These are phyloP conservation scores for Apophysomyces elegans DNA, from an alignment of 371 early-diverging fungal genomes.

Conservation along the genomic window DNA sequence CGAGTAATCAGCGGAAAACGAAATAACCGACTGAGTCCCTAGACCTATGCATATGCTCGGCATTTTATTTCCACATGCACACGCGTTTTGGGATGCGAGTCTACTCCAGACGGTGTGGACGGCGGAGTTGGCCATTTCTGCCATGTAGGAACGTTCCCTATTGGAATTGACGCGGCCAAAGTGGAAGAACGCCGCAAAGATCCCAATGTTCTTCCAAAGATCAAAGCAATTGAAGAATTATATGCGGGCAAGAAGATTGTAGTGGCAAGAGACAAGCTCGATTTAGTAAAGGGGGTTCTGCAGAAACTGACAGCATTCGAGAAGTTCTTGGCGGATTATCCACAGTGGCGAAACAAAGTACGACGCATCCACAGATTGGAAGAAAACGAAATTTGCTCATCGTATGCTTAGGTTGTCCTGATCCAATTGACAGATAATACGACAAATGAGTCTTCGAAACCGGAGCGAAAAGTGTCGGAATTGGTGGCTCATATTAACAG, in stretches of 20 bases:
- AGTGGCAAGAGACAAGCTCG: slow-evolving; percentile 97
- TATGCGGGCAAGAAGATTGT: slow-evolving; percentile 96
- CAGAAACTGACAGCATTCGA: slow-evolving; percentile 97
- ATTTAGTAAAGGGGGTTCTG: slow-evolving; percentile 97
- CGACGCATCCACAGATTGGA: slow-evolving; percentile 12
- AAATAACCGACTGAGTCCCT: slow-evolving; percentile 17
- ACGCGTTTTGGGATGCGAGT: slow-evolving; percentile 87
- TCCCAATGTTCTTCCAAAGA: slow-evolving; percentile 65
- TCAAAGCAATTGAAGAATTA: slow-evolving; percentile 78
- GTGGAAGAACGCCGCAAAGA: slow-evolving; percentile 46
- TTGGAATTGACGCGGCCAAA: slow-evolving; percentile 90
- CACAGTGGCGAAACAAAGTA: slow-evolving; percentile 86
- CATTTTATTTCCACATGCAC: slow-evolving; percentile 96
- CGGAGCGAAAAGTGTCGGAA: slow-evolving; percentile 88
- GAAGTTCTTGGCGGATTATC: slow-evolving; percentile 87
- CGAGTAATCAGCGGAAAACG: neutral
- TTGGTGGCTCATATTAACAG: slow-evolving; percentile 94
- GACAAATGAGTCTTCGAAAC: slow-evolving; percentile 54
- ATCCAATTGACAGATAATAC: slow-evolving; percentile 79
- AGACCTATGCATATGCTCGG: slow-evolving; percentile 94
- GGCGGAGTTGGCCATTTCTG: slow-evolving; percentile 72
- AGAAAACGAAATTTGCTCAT: neutral
- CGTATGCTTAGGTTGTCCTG: slow-evolving; percentile 70
- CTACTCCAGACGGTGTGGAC: slow-evolving; percentile 84
- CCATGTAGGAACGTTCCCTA: slow-evolving; percentile 91